These are phyloP conservation scores for Fusarium sp. DNA, from an alignment of 2,329 filamentous ascomycete genomes.

Conservation along the genomic window DNA sequence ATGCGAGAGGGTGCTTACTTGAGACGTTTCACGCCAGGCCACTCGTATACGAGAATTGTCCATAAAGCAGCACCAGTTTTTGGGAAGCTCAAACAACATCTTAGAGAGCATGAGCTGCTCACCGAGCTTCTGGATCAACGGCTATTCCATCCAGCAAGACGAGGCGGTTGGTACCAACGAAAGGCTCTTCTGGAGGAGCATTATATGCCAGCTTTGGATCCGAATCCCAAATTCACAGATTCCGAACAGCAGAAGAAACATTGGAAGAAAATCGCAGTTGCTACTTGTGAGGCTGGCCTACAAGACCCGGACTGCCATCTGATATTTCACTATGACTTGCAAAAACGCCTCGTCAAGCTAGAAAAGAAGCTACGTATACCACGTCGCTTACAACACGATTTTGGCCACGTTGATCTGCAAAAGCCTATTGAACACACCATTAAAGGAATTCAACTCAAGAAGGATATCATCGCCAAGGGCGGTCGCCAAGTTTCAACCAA, in stretches of 20 bases:
- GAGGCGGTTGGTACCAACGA: slow-evolving; percentile 94
- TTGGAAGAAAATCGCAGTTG: slow-evolving; percentile 79
- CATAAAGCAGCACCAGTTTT: slow-evolving; percentile 85
- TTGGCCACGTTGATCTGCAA: slow-evolving; percentile 81
- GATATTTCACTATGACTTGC: slow-evolving; percentile 92
- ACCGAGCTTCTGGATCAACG: slow-evolving; percentile 79
- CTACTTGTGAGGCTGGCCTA: slow-evolving; percentile 85
- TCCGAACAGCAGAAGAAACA: slow-evolving; percentile 73
- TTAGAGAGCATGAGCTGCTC: slow-evolving; percentile 77
- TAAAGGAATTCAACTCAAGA: slow-evolving; percentile 79
- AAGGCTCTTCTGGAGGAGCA: slow-evolving; percentile 95
- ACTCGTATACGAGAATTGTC: slow-evolving; percentile 91
- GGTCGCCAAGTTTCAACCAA: slow-evolving; percentile 64
- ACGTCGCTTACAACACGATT: slow-evolving; percentile 89
- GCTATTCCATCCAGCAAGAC: slow-evolving; percentile 83
- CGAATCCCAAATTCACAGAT: slow-evolving; percentile 49
- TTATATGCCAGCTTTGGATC: slow-evolving; percentile 77
- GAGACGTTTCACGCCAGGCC: slow-evolving; percentile 86
- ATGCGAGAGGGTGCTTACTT: slow-evolving; percentile 89
- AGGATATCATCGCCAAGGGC: slow-evolving; percentile 55
- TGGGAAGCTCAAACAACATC: slow-evolving; percentile 82
- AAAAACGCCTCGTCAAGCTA: slow-evolving; percentile 91
- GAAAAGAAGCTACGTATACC: slow-evolving; percentile 85
- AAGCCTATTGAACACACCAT: slow-evolving; percentile 79
- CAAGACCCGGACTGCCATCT: slow-evolving; percentile 90